Conservation (phyloP, 1,139 yeast species). For the Candida sanyaensis region DNA sequence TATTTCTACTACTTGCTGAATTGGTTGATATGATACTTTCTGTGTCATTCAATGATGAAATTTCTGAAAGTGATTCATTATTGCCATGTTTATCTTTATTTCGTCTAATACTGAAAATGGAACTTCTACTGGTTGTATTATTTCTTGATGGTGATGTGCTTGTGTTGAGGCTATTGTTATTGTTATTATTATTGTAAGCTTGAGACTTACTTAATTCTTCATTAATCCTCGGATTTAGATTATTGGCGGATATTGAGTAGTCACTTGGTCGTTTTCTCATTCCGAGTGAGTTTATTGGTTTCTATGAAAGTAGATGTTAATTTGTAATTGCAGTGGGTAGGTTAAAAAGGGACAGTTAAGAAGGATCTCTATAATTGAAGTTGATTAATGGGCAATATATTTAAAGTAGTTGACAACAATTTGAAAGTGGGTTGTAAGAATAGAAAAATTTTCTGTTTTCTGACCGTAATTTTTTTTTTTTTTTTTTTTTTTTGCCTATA, state of each 20-base stretch:
- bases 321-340: not conserved
- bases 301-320: not conserved
- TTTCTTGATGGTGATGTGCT: constrained; percentile 4
- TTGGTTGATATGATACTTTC: constrained; percentile 31
- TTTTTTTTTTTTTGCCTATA: too few relatives aligned
- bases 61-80: constrained; percentile 32
- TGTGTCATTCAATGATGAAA: constrained; percentile 33
- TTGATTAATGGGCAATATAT: not conserved
- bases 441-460: too few relatives aligned
- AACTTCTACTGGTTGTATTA: constrained; percentile 35
- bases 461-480: too few relatives aligned
- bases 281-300: not conserved
- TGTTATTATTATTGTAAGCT: constrained; percentile 24
- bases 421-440: not conserved
- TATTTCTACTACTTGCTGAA: constrained; percentile 32
- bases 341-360: not conserved
- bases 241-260: constrained; percentile 12
- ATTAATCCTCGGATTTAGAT: constrained; percentile 25
- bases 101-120: constrained; percentile 42
- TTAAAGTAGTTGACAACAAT: not conserved
- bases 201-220: constrained; percentile 37
- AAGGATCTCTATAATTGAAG: not conserved
- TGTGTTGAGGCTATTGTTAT: constrained; percentile 14
- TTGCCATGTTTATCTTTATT: constrained; percentile 18
- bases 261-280: constrained; percentile 31